phyloP scores from a whole-genome alignment of 257 asterid species.

The Gardenia jasminoides region DNA sequence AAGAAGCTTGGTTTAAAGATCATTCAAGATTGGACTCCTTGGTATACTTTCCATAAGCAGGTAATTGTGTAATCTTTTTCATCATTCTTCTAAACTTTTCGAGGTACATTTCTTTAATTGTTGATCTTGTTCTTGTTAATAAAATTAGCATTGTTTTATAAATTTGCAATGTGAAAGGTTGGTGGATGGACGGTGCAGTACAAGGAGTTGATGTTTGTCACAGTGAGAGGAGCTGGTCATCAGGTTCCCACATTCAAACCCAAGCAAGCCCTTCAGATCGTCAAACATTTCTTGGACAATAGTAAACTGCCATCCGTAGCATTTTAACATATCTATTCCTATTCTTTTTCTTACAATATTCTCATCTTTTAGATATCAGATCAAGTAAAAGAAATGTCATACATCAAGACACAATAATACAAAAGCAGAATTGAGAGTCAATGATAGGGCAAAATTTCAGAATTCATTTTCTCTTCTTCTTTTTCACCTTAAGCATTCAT shows the following conservation, averaged over 20 bases:
- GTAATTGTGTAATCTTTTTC: constrained; percentile 23
- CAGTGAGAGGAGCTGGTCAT: constrained; percentile 90
- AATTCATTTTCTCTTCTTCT: neutral
- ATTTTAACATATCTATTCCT: constrained; percentile 22
- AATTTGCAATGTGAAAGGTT: constrained; percentile 36
- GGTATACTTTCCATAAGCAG: constrained; percentile 67
- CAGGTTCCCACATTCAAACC: constrained; percentile 76
- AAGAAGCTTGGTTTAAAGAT: constrained; percentile 50
- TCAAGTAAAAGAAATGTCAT: neutral
- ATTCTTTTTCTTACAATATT: no score
- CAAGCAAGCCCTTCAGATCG: constrained; percentile 56
- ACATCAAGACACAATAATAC: neutral
- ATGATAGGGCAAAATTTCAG: neutral
- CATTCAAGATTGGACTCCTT: constrained; percentile 61
- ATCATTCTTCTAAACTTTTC: neutral
- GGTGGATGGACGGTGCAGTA: constrained; percentile 87
- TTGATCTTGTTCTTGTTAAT: neutral
- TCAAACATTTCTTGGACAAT: constrained; percentile 52
- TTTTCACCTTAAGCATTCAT: neutral
- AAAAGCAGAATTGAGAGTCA: neutral
- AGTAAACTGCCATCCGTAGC: constrained; percentile 47
- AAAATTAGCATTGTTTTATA: neutral
- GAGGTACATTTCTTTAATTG: neutral
- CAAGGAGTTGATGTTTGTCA: constrained; percentile 60
- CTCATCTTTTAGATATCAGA: no score